Base-by-base conservation (phyloP, 2,329 filamentous ascomycete genomes). In the Penicillium digitatum region DNA sequence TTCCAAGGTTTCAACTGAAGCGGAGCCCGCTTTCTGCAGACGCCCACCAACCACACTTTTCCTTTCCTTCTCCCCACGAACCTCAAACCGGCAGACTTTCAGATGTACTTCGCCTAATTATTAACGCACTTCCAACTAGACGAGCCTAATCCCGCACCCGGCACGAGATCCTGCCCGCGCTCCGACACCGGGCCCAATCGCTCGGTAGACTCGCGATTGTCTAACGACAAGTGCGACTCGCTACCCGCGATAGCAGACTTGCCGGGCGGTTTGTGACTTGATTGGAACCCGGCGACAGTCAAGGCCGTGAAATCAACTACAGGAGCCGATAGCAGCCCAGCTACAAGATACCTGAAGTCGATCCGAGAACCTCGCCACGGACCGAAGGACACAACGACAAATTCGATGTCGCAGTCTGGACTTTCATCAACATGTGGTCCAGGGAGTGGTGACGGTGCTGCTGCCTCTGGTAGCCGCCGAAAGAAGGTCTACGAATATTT, bases 401-500 rank as follows among this genome's bases (percentile, higher is more conserved):
- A 47, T 39, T 40, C 58, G 39, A 69, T 64, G 69, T 66, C 65
- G 20, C 65, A 57, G 6, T 65, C 62, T 47, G 60, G 62, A 18
- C 52, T 56, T 10, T 60, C 66, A 43, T 60, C 62, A 35, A 54
- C 65, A 43, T 62, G 65, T 51, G 57, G 61, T 31, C 57, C 60
- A 56, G 63, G 61, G 6, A 47, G 60, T 38, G 69, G 67, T 18
- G 60, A 64, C 53, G 63, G 60, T 45, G 65, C 56, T 60, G 67
- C 67, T 42, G 71, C 91, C 74, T 81, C 82, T 34, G 90, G 91
- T 1, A 81, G 84, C n/a, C 79, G 90, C 61, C 81, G 93, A 64
- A 87, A 82, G 72, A 95, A 87, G 78, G 77, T 96, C 40, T 89
- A 88, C 32, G 85, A 83, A 12, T 88, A 88, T 67, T 68, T 89